Evolutionary conservation across 1,284 basidiomycete genomes (phyloP), one percentile per base, ranked within the genome.

Genomic region (Ganoderma lingzhi): DNA sequence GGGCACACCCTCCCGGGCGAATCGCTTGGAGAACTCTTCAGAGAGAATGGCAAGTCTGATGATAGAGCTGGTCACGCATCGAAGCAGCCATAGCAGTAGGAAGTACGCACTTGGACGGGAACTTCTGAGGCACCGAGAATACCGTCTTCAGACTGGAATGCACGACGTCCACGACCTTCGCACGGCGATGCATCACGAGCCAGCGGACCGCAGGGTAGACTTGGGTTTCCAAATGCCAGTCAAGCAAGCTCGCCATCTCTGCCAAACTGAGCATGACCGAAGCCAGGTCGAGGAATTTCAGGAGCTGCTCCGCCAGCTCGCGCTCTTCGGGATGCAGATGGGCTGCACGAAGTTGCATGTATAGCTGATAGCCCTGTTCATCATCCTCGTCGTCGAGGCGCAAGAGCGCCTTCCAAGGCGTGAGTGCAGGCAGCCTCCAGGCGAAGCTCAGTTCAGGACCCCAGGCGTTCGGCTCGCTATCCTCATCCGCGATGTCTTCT

Each of bases 391-490:
- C 86, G 72, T 93, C 91, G 39, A 98, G 80, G 30, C 96, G 85
- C 6, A 98, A 82, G 23, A 98, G 80, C 39, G 95, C 94, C 79
- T 97, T 96, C 97, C 97, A 98, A 3, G 97, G 96, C n/a, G 90
- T 86, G 12, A 98, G 83, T 12, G 87, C 82, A 6, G 93, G 92
- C 0, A 94, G 82, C 53, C 86, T 84, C 90, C 92, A 93, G 1
- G 91, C 92, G 70, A 88, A 83, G 74, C 81, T 85, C 81, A 93
- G 84, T 62, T 91, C 90, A 35, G 83, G 84, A n/a, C 90, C 90
- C 93, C 93, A 93, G 6, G 84, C 80, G 64, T 85, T 87, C 0
- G 73, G 67, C 23, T 76, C 74, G 30, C 70, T 72, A 63, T 71
- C 70, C 45, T 84, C 89, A 53, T 87, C 87, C 41, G 78, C 77